These are phyloP conservation scores for Tanacetum coccineum DNA, from an alignment of 129 eudicot genomes.

Conservation along the genomic window DNA sequence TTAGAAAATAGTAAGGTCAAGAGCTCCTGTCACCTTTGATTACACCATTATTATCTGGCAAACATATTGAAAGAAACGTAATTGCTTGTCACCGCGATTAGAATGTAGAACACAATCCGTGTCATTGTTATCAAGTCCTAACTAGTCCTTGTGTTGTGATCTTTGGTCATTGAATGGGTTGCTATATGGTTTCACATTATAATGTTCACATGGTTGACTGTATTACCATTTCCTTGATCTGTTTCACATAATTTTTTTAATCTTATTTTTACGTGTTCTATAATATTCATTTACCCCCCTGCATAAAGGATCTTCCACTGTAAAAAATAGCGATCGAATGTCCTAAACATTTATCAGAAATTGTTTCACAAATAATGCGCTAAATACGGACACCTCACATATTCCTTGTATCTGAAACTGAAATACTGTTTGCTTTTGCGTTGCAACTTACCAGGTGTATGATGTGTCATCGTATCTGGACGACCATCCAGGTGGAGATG, in stretches of 20 bases:
- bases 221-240: no score
- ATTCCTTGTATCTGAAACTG: slow-evolving; percentile 24
- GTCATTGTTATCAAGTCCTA: no score
- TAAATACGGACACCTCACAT: background rate
- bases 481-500: slow-evolving; percentile 99
- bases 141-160: background rate
- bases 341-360: slow-evolving; percentile 1
- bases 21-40: no score
- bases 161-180: slow-evolving; percentile 3
- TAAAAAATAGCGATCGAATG: slow-evolving; percentile 3
- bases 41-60: no score
- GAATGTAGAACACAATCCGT: no score
- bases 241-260: background rate
- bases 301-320: background rate
- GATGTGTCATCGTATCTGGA: slow-evolving; percentile 92
- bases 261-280: background rate
- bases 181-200: background rate
- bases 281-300: background rate
- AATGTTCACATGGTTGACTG: background rate
- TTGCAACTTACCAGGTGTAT: slow-evolving; percentile 67
- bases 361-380: slow-evolving; percentile 2
- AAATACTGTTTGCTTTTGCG: slow-evolving; percentile 12
- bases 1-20: no score
- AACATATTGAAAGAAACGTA: no score
- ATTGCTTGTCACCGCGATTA: no score